Evolutionary conservation across 768 basidiomycete species (phyloP).

Genomic region (Mycena leptocephala): DNA sequence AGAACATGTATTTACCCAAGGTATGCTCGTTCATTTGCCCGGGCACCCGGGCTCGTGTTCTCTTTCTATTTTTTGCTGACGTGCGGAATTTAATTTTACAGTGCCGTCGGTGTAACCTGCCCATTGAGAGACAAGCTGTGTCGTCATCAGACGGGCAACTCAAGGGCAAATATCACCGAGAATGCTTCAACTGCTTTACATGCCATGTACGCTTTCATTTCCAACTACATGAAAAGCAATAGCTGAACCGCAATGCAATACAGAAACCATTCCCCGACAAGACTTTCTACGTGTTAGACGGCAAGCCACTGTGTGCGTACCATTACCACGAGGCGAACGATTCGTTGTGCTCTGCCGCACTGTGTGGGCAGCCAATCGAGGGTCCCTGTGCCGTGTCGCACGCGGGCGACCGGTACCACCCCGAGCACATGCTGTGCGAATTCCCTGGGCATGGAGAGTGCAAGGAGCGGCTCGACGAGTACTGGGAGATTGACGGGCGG

Average conservation of each 20-base stretch:
- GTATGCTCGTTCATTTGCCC: conserved; percentile 56
- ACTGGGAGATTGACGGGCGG: conserved; percentile 90
- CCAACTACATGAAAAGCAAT: neutral
- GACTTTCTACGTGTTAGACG: conserved; percentile 92
- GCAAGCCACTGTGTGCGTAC: conserved; percentile 92
- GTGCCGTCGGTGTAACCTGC: conserved; percentile 90
- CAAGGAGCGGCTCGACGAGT: conserved; percentile 79
- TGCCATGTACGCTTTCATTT: conserved; percentile 72
- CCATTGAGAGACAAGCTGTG: conserved; percentile 94
- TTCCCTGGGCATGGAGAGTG: conserved; percentile 65
- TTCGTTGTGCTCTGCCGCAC: conserved; percentile 85
- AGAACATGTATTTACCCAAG: conserved; percentile 96
- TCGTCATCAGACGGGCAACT: conserved; percentile 94
- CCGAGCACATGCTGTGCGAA: conserved; percentile 92
- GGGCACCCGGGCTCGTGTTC: neutral
- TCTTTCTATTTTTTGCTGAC: conserved; percentile 7
- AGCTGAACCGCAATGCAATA: neutral
- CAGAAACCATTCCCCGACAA: conserved; percentile 94
- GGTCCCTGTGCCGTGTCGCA: conserved; percentile 94
- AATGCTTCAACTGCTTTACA: conserved; percentile 90
- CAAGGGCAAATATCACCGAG: conserved; percentile 95
- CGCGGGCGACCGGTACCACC: conserved; percentile 86
- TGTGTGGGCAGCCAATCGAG: conserved; percentile 92
- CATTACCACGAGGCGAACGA: conserved; percentile 95
- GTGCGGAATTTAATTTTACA: conserved; percentile 46